phyloP scores from a whole-genome alignment of 2,329 filamentous ascomycete genomes.

The Coniella lustricola region DNA sequence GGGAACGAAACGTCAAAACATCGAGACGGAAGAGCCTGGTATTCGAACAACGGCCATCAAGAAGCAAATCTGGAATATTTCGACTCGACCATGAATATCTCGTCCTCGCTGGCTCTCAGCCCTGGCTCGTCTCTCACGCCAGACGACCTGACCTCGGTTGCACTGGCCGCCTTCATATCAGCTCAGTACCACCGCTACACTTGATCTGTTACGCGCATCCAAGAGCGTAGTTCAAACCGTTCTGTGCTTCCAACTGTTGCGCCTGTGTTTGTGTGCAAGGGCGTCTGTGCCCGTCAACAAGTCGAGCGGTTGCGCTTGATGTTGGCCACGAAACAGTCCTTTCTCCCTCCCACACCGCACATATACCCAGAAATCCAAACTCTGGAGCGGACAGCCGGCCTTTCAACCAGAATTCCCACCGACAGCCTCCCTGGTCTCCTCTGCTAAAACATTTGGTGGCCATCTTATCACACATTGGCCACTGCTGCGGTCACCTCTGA shows the following conservation, averaged over 20 bases:
- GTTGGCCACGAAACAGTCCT: background rate
- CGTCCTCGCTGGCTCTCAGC: background rate
- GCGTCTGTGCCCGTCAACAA: constrained; percentile 8
- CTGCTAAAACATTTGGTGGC: constrained; percentile 15
- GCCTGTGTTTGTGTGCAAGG: constrained; percentile 5
- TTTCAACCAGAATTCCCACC: constrained; percentile 6
- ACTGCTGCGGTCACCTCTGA: constrained; percentile 7
- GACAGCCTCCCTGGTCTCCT: constrained; percentile 1
- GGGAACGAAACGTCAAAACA: background rate
- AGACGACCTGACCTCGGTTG: too few species aligned
- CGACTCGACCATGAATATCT: background rate
- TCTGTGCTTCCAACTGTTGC: constrained; percentile 2
- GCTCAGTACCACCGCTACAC: too few species aligned
- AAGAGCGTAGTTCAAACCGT: background rate
- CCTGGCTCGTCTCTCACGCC: background rate
- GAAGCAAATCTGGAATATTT: too few species aligned
- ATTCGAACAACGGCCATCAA: too few species aligned
- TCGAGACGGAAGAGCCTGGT: too few species aligned
- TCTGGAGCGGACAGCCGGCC: constrained; percentile 7
- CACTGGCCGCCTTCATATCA: too few species aligned
- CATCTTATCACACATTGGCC: constrained; percentile 2
- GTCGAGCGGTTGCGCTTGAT: constrained; percentile 1
- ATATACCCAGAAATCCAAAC: constrained; percentile 3
- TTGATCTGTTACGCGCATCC: background rate
- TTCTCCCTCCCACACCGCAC: constrained; percentile 1